Evolutionary conservation across 768 basidiomycete species (phyloP), one percentile per base, ranked within the genome.

Genomic region (Tubosaeta brunneosetosa): DNA sequence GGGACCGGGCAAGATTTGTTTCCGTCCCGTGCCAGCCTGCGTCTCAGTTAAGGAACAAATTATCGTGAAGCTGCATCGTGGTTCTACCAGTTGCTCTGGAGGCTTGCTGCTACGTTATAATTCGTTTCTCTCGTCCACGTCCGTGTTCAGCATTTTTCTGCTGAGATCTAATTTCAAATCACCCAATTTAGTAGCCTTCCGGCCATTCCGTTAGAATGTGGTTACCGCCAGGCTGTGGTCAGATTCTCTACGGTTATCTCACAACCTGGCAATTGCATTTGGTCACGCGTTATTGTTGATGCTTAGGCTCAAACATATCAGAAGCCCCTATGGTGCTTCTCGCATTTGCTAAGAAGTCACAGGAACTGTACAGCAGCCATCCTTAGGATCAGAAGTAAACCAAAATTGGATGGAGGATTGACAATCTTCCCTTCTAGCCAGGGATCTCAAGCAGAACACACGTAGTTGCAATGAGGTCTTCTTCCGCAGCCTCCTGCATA

Each of bases 211-310:
- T 29, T 12, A 13, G 19, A 32, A 11, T 40, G 17, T 11, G 55
- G 31, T 47, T 31, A 32, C 40, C 10, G 47, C 54, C 47, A 60
- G 37, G 58, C 58, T 56, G 59, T 61, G 52, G n/a, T 33, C 29
- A 11, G 6, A 38, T 17, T 44, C 22, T 9, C 22, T 44, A 44
- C 13, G 8, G 9, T 29, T 26, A 25, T 26, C 26, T 22, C 22
- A 22, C 22, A 22, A 22, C 22, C 22, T 22, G 22, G 22, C 22
- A 22, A 22, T 22, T 22, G 22, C 22, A 22, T 22, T 22, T 22
- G 22, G 22, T 22, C 22, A 22, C 22, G 22, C 22, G 22, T 22
- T 22, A 22, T 22, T 22, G 22, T 22, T 22, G 22, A 22, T 22
- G 22, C 22, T 22, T 22, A 22, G 22, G 22, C 22, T n/a, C n/a